phyloP scores from a whole-genome alignment of 2,329 filamentous ascomycete species.

The Gaeumannomyces tritici region DNA sequence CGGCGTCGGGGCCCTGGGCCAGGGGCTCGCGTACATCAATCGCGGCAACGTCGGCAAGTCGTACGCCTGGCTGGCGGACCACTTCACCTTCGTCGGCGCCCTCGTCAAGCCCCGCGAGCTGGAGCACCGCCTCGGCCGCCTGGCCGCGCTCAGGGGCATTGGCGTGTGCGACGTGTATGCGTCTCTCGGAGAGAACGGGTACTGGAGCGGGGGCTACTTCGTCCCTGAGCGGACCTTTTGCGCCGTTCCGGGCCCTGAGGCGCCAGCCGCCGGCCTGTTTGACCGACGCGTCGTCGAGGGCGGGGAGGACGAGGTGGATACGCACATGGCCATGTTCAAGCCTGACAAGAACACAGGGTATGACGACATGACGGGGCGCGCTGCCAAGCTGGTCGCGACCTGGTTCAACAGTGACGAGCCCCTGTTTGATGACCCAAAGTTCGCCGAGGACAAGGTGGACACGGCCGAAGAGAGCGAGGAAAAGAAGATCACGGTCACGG shows the following conservation, averaged over 20 bases:
- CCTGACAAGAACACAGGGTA: conserved; percentile 54
- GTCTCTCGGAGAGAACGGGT: conserved; percentile 62
- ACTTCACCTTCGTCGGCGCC: conserved; percentile 78
- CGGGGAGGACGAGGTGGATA: conserved; percentile 60
- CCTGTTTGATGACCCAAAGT: conserved; percentile 30
- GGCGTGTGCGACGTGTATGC: conserved; percentile 70
- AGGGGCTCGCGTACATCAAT: conserved; percentile 48
- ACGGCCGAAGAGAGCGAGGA: conserved; percentile 8
- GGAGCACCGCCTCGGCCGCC: conserved; percentile 52
- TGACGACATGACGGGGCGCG: conserved; percentile 49
- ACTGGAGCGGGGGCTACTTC: conserved; percentile 49
- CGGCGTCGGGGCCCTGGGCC: conserved; percentile 37
- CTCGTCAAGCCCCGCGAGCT: conserved; percentile 67
- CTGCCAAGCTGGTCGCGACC: conserved; percentile 44
- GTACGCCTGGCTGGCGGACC: conserved; percentile 69
- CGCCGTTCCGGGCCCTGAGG: conserved; percentile 38
- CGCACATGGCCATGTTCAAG: conserved; percentile 60
- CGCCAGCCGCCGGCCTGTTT: conserved; percentile 30
- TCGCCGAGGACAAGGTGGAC: conserved; percentile 12
- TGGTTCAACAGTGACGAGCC: conserved; percentile 44
- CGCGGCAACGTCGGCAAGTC: conserved; percentile 54
- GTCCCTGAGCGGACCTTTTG: conserved; percentile 70
- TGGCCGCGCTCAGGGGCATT: conserved; percentile 52
- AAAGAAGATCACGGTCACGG: conserved; percentile 7
- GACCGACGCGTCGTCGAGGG: conserved; percentile 52